A percentile compares a stretch with the other conserved stretches of the same genome.
These are phyloP conservation scores for Trichoderma afroharzianum DNA, from an alignment of 2,329 filamentous ascomycete species.

Conservation along the genomic window DNA sequence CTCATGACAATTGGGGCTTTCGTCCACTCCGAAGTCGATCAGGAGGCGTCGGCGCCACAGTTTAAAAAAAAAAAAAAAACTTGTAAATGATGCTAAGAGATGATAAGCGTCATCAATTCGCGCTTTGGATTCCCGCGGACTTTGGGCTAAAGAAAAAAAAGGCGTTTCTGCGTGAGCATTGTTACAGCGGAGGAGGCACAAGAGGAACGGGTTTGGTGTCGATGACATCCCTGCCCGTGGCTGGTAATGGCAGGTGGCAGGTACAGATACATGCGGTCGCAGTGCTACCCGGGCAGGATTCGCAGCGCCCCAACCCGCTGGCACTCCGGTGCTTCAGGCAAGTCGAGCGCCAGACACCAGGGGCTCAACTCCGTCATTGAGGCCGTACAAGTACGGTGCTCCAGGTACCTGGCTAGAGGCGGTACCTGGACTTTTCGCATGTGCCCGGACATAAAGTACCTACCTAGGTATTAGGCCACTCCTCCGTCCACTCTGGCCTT, in stretches of 20 bases:
- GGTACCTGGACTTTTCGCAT: neutral
- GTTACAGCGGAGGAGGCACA: neutral
- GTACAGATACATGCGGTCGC: neutral
- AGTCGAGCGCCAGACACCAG: constrained; percentile 7
- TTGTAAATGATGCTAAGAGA: neutral
- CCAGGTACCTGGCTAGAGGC: neutral
- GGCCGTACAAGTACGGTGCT: neutral
- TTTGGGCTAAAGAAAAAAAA: neutral
- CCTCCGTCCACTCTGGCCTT: constrained; percentile 7
- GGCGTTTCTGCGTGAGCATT: neutral
- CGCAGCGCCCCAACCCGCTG: neutral
- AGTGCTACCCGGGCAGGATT: neutral
- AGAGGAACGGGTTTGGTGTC: neutral
- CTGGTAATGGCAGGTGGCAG: neutral
- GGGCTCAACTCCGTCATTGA: neutral
- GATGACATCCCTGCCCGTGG: constrained; percentile 9
- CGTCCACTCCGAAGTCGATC: constrained; percentile 9
- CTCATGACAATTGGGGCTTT: neutral
- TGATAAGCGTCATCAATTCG: neutral
- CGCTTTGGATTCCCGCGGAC: neutral
- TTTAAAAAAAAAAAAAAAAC: neutral
- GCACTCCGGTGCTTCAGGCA: constrained; percentile 9
- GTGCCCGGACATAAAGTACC: constrained; percentile 5
- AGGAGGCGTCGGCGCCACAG: constrained; percentile 10
- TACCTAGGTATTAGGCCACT: neutral